Evolutionary conservation across 2,329 filamentous ascomycete genomes (phyloP).

Genomic region (Lasiodiplodia hormozganensis): DNA sequence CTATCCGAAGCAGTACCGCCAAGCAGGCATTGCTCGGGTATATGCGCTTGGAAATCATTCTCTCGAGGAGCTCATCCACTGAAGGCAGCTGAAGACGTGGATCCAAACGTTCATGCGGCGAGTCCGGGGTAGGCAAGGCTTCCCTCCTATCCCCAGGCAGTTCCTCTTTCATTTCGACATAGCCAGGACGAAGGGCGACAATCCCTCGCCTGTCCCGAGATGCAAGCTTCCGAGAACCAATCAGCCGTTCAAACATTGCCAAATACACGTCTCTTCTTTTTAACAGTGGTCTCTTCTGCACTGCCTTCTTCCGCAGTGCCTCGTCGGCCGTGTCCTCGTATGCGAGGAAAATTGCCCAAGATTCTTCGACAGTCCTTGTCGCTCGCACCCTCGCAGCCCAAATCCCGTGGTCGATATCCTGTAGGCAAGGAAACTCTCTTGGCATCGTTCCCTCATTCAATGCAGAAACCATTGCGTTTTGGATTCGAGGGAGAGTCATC

Average conservation of each 20-base stretch:
- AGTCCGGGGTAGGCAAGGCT: constrained; percentile 60
- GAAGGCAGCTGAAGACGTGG: constrained; percentile 67
- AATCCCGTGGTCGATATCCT: constrained; percentile 27
- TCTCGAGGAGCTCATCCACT: constrained; percentile 63
- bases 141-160: constrained; percentile 68
- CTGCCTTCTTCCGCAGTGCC: constrained; percentile 36
- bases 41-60: constrained; percentile 62
- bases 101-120: constrained; percentile 71
- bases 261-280: constrained; percentile 50
- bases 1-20: constrained; percentile 59
- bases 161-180: constrained; percentile 32
- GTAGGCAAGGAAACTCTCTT: not conserved
- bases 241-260: constrained; percentile 65
- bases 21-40: constrained; percentile 60
- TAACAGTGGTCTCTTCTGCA: too few species aligned
- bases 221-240: not conserved
- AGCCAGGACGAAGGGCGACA: not conserved
- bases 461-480: constrained; percentile 34
- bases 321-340: constrained; percentile 49
- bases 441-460: constrained; percentile 1
- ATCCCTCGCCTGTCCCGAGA: not conserved
- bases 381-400: constrained; percentile 66
- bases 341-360: constrained; percentile 69
- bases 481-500: constrained; percentile 44
- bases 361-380: constrained; percentile 67